Evolutionary conservation across 2,329 filamentous ascomycete species (phyloP).

Genomic region (Bimuria novae-zelandiae): DNA sequence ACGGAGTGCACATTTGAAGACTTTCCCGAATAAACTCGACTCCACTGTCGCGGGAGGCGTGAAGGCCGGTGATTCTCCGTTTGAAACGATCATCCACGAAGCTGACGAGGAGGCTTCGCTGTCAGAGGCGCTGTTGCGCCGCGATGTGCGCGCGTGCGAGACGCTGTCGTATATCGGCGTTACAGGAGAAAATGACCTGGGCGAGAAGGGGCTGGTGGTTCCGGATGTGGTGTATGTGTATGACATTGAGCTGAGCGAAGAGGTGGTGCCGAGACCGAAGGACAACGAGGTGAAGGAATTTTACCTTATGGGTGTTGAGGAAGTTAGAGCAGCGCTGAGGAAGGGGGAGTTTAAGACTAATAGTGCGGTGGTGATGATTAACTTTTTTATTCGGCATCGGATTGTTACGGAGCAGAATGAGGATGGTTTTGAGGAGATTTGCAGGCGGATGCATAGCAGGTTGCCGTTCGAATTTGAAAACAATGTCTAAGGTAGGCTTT

Average conservation of each 20-base stretch:
- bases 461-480: too few species aligned
- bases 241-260: conserved; percentile 32
- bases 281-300: conserved; percentile 86
- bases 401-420: conserved; percentile 78
- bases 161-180: conserved; percentile 79
- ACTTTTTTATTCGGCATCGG: conserved; percentile 85
- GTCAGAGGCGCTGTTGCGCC: conserved; percentile 5
- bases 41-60: conserved; percentile 54
- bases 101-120: conserved; percentile 29
- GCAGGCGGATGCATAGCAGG: too few species aligned
- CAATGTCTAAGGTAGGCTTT: too few species aligned
- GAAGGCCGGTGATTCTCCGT: conserved; percentile 18
- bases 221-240: conserved; percentile 42
- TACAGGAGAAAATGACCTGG: conserved; percentile 65
- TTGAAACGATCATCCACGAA: conserved; percentile 30
- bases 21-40: conserved; percentile 84
- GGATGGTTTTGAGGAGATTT: conserved; percentile 72
- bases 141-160: conserved; percentile 49
- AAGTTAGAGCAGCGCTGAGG: conserved; percentile 70
- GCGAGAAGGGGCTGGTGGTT: conserved; percentile 43
- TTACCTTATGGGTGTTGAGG: conserved; percentile 70
- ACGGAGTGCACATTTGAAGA: conserved; percentile 74
- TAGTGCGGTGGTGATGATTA: conserved; percentile 77
- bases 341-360: conserved; percentile 86
- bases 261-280: conserved; percentile 25